Evolutionary conservation across 1,139 yeast genomes (phyloP).

Genomic region (Candida glucosophila): DNA sequence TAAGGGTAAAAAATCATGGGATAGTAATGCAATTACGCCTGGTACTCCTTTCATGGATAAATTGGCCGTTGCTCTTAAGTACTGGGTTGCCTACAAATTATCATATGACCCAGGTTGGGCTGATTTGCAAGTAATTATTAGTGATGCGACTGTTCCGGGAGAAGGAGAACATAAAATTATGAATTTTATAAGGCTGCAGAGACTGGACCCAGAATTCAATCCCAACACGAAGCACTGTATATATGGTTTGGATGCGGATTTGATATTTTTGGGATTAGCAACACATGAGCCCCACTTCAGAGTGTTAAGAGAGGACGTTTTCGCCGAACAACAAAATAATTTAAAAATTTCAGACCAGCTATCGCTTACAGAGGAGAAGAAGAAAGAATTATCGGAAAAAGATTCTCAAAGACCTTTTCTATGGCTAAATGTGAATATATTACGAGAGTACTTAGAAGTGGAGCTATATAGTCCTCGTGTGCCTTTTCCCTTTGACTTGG

Average conservation of each 20-base stretch:
- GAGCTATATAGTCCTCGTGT: constrained; percentile 69
- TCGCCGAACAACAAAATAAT: constrained; percentile 53
- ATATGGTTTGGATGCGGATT: constrained; percentile 96
- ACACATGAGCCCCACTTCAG: constrained; percentile 97
- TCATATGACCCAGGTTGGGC: constrained; percentile 90
- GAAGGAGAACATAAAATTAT: constrained; percentile 98
- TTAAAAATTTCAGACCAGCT: constrained; percentile 44
- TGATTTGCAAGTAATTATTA: constrained; percentile 69
- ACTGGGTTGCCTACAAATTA: constrained; percentile 85
- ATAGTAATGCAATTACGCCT: constrained; percentile 96
- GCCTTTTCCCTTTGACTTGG: constrained; percentile 75
- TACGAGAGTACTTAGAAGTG: constrained; percentile 80
- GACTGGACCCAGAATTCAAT: constrained; percentile 77
- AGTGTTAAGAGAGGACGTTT: constrained; percentile 92
- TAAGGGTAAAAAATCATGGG: constrained; percentile 60
- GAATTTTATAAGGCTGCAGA: constrained; percentile 82
- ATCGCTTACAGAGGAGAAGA: constrained; percentile 55
- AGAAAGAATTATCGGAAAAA: constrained; percentile 40
- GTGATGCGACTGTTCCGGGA: constrained; percentile 98
- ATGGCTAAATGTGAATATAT: constrained; percentile 85
- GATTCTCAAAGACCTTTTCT: constrained; percentile 79
- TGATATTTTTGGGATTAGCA: constrained; percentile 89
- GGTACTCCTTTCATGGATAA: constrained; percentile 97
- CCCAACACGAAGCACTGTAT: constrained; percentile 91
- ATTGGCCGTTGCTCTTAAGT: constrained; percentile 71